phyloP scores from a whole-genome alignment of 2,329 filamentous ascomycete genomes.

The Cadophora malorum region DNA sequence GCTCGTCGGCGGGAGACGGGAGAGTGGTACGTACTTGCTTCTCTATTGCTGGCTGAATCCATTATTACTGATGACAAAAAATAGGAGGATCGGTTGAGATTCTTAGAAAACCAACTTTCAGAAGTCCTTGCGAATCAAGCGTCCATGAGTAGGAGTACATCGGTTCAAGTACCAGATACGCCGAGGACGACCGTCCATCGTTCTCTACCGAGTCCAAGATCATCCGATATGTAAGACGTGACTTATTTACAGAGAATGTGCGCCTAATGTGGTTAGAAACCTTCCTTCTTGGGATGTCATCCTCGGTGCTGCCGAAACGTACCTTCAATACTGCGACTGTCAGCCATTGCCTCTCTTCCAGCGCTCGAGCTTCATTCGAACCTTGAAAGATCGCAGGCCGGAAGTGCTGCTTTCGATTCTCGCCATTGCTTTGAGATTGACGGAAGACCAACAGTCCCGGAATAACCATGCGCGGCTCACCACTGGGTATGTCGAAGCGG shows the following conservation, averaged over 20 bases:
- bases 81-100: constrained; percentile 42
- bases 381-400: constrained; percentile 47
- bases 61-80: background rate
- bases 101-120: constrained; percentile 41
- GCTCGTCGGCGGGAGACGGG: constrained; percentile 8
- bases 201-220: constrained; percentile 15
- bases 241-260: background rate
- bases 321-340: constrained; percentile 55
- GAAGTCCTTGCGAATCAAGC: constrained; percentile 40
- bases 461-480: constrained; percentile 40
- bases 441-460: constrained; percentile 40
- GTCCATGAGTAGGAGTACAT: constrained; percentile 25
- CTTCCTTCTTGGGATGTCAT: constrained; percentile 50
- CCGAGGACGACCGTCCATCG: constrained; percentile 19
- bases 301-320: constrained; percentile 49
- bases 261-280: constrained; percentile 30
- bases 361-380: constrained; percentile 49
- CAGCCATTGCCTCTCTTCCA: constrained; percentile 58
- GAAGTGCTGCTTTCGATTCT: constrained; percentile 48
- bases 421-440: constrained; percentile 53
- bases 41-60: background rate
- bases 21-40: constrained; percentile 27
- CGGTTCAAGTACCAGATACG: constrained; percentile 26
- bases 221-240: constrained; percentile 28
- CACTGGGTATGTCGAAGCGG: constrained; percentile 47